These are phyloP conservation scores for Nakaseomyces kungkrabaensis DNA, from an alignment of 1,139 yeast genomes.

Conservation along the genomic window DNA sequence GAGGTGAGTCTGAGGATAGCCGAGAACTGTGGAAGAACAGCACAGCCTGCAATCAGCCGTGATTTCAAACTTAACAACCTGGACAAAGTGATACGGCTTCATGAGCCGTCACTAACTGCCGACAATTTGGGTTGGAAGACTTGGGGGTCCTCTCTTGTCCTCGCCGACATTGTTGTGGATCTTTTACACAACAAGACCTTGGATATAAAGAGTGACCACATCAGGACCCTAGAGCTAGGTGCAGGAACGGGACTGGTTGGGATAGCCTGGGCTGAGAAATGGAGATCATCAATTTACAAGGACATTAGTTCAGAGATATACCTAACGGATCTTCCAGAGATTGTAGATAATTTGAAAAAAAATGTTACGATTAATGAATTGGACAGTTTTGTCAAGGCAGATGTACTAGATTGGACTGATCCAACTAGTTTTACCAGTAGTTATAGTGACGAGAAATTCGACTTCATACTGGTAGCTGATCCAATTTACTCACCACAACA, in stretches of 20 bases:
- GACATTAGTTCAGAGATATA: constrained; percentile 38
- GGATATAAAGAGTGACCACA: constrained; percentile 17
- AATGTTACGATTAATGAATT: constrained; percentile 48
- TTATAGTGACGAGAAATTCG: constrained; percentile 33
- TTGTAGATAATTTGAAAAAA: constrained; percentile 51
- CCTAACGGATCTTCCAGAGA: constrained; percentile 73
- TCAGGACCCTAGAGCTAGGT: constrained; percentile 63
- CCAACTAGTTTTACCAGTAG: constrained; percentile 36
- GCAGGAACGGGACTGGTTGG: constrained; percentile 93
- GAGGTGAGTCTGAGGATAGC: constrained; percentile 59
- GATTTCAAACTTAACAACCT: constrained; percentile 35
- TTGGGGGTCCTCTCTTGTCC: constrained; percentile 83
- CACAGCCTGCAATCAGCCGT: constrained; percentile 63
- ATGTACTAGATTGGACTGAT: constrained; percentile 68
- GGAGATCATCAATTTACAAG: constrained; percentile 16
- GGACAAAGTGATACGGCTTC: constrained; percentile 35
- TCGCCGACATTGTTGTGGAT: constrained; percentile 40
- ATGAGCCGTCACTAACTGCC: constrained; percentile 78
- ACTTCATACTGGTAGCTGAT: constrained; percentile 66
- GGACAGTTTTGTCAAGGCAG: constrained; percentile 30
- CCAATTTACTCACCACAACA: constrained; percentile 81
- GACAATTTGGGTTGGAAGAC: constrained; percentile 89
- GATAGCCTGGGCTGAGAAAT: constrained; percentile 41
- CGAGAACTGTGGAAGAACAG: constrained; percentile 80
- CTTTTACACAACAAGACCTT: constrained; percentile 6